Conservation (phyloP, 345 rosid genomes). For the Erysimum cheiranthoides region DNA sequence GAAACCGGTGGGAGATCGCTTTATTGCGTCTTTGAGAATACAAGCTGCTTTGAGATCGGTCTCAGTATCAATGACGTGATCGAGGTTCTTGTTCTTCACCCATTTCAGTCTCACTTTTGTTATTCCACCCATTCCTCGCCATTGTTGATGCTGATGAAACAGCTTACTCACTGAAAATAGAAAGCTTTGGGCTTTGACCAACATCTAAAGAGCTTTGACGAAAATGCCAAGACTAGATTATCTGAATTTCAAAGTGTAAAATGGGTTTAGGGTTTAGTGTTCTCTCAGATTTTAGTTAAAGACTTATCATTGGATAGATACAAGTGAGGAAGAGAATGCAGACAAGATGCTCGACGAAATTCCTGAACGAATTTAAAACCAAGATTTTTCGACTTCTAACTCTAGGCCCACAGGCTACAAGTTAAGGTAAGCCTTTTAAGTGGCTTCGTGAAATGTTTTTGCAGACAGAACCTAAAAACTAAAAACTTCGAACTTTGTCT, state of each 20-base stretch:
- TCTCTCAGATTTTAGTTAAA: neutral
- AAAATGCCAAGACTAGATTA: neutral
- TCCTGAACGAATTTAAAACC: slow-evolving; percentile 7
- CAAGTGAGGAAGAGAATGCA: slow-evolving; percentile 1
- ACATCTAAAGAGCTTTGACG: slow-evolving; percentile 31
- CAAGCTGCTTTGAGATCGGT: slow-evolving; percentile 95
- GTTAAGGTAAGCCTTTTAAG: slow-evolving; percentile 36
- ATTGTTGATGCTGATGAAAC: slow-evolving; percentile 54
- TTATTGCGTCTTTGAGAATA: slow-evolving; percentile 88
- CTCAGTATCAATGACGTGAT: slow-evolving; percentile 82
- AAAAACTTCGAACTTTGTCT: slow-evolving; percentile 24
- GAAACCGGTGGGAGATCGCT: slow-evolving; percentile 83
- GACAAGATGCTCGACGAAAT: slow-evolving; percentile 47
- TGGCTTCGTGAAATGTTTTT: neutral
- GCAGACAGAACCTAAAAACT: slow-evolving; percentile 34
- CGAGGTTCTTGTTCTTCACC: slow-evolving; percentile 85
- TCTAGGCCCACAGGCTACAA: slow-evolving; percentile 36
- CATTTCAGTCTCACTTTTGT: slow-evolving; percentile 89
- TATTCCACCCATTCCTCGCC: slow-evolving; percentile 58
- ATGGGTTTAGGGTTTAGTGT: slow-evolving; percentile 28
- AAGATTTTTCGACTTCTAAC: neutral
- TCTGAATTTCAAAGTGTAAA: neutral
- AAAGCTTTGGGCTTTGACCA: slow-evolving; percentile 40
- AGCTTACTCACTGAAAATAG: slow-evolving; percentile 37
- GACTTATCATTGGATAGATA: neutral